Evolutionary conservation across 148 eudicot species (phyloP), one percentile per base, ranked within the genome.

Genomic region (Camellia granthamiana): DNA sequence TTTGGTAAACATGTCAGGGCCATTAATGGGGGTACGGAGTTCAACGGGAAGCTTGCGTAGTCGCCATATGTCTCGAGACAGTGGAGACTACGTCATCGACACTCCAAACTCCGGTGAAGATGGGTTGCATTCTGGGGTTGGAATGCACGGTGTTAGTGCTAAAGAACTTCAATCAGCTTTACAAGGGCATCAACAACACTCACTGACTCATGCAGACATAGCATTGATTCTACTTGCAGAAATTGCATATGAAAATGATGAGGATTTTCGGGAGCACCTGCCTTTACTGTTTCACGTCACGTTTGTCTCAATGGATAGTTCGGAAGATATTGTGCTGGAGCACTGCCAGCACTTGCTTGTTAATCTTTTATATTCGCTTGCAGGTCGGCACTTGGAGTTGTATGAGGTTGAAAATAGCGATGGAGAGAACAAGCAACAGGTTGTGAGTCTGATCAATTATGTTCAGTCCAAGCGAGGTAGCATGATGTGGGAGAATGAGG

Each of bases 401-500:
- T 96, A 96, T 63, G 99, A 94, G 80, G 98, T 91, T 63, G 99
- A 96, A 86, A 92, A 92, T 72, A 88, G 87, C 59, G 99, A 96
- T 72, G 99, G 99, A 80, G 99, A 96, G 86, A 96, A 96, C 81
- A 96, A 92, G 85, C 99, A 96, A 81, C 95, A 94, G 84, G 99
- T 96, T 78, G 99, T 96, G 42, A 96, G 94, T 86, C 87, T 96
- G 75, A 96, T 96, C 71, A 96, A 96, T 81, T 96, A 96, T 72
- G 99, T 96, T 60, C 98, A 96, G 79, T 96, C 99, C 21, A 96
- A 96, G 87, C 89, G 98, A 69, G 98, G 99, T 78, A 91, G 94
- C 86, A 96, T 96, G 98, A 96, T 96, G 99, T 96, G 99, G 99
- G 99, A 96, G 85, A 96, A 91, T 80, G 99, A 96, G 86, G 99